A percentile compares a stretch with the other conserved stretches of the same genome.
phyloP scores from a whole-genome alignment of 208 protist species.

The Acanthamoeba quina region DNA sequence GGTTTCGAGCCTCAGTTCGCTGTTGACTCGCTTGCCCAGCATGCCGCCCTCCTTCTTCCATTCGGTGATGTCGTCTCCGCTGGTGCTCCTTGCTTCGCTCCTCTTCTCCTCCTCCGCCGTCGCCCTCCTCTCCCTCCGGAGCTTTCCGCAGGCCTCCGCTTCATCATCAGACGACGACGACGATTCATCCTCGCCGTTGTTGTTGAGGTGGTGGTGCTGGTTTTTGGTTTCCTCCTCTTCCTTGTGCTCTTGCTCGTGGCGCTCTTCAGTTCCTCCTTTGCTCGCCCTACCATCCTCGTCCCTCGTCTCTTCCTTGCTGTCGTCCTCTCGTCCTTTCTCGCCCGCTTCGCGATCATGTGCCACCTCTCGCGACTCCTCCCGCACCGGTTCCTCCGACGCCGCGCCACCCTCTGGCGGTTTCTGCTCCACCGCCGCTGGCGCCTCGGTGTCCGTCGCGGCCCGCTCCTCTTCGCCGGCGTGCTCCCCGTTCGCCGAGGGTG shows the following conservation, averaged over 20 bases:
- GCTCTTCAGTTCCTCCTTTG: neutral
- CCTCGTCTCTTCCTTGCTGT: neutral
- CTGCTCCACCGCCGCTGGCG: no score
- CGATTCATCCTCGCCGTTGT: neutral
- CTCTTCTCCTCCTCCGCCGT: neutral
- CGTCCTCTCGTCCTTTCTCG: neutral
- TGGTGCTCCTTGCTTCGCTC: neutral
- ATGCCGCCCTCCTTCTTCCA: slow-evolving; percentile 10
- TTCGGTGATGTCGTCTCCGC: neutral
- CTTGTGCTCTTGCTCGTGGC: neutral
- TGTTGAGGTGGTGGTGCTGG: neutral
- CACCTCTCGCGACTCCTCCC: neutral
- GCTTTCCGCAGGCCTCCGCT: neutral
- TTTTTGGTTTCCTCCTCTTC: neutral
- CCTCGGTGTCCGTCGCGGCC: neutral
- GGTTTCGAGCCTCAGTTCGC: neutral
- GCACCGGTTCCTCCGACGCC: neutral
- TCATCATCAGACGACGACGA: no score
- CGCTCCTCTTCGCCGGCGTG: neutral
- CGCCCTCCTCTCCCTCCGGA: neutral
- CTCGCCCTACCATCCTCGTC: neutral
- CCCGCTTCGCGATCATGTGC: neutral
- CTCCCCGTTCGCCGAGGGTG: neutral
- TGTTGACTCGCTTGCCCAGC: neutral
- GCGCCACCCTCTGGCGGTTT: no score